A percentile compares a stretch with the other conserved stretches of the same genome.
Conservation (phyloP, 2,329 filamentous ascomycete genomes). For the Pseudocercospora fuligena region DNA sequence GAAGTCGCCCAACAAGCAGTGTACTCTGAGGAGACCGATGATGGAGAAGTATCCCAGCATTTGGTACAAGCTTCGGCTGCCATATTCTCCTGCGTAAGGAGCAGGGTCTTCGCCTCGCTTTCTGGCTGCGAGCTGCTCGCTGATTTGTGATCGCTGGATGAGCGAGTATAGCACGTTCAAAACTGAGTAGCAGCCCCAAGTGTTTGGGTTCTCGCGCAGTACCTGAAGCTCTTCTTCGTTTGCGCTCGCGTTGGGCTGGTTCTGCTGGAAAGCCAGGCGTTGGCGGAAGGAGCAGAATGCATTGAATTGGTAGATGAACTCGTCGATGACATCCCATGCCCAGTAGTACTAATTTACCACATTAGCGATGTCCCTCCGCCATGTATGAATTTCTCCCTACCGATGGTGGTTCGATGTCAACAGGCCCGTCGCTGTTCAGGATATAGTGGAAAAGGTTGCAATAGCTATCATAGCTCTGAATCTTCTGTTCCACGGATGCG, state of each 20-base stretch:
- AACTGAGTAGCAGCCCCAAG: constrained; percentile 99
- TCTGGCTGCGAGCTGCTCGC: constrained; percentile 92
- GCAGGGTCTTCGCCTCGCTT: constrained; percentile 91
- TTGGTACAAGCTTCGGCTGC: constrained; percentile 89
- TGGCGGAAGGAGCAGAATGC: constrained; percentile 98
- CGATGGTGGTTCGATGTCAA: constrained; percentile 94
- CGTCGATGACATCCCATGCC: constrained; percentile 99
- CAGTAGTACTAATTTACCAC: constrained; percentile 80
- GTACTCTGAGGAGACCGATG: constrained; percentile 92
- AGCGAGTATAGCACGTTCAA: constrained; percentile 99
- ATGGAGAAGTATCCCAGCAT: constrained; percentile 99
- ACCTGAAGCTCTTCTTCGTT: constrained; percentile 92
- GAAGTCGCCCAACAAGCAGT: constrained; percentile 96
- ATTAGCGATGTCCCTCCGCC: constrained; percentile 14
- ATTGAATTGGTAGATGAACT: constrained; percentile 99
- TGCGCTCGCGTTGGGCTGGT: constrained; percentile 53
- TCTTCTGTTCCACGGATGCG: constrained; percentile 93
- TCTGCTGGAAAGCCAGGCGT: constrained; percentile 74
- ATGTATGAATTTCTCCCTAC: constrained; percentile 60
- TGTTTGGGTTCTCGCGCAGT: constrained; percentile 95
- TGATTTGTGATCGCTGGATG: constrained; percentile 97
- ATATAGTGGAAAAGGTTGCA: constrained; percentile 99
- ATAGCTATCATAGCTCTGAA: constrained; percentile 98
- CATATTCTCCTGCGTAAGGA: constrained; percentile 91
- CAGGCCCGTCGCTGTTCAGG: constrained; percentile 97